These are phyloP conservation scores for Suillus discolor DNA, from an alignment of 768 basidiomycete genomes.

Conservation along the genomic window DNA sequence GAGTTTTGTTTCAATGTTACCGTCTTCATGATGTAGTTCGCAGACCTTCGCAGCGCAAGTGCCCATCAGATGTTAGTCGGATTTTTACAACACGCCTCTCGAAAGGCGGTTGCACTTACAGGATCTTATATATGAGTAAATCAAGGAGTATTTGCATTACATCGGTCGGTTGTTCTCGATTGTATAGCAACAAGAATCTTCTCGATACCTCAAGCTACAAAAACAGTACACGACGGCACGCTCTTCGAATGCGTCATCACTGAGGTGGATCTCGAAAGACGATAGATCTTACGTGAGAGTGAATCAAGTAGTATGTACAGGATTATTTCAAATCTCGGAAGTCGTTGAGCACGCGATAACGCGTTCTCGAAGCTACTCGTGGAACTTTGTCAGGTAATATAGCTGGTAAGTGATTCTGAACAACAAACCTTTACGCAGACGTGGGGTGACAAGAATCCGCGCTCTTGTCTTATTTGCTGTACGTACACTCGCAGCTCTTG, in stretches of 20 bases:
- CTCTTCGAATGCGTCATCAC: not conserved
- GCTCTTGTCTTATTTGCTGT: too few species aligned
- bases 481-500: too few species aligned
- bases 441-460: conserved; percentile 46
- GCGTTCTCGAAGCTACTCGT: conserved; percentile 12
- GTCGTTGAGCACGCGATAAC: not conserved
- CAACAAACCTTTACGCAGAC: conserved; percentile 42
- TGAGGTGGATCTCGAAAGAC: not conserved
- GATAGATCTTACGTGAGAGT: not conserved
- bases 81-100: not conserved
- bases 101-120: not conserved
- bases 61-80: not conserved
- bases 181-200: not conserved
- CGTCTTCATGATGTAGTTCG: not conserved
- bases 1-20: not conserved
- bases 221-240: not conserved
- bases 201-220: too few species aligned
- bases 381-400: not conserved
- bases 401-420: not conserved
- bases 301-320: not conserved
- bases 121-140: not conserved
- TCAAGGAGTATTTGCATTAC: not conserved
- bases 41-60: not conserved
- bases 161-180: too few species aligned
- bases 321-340: conserved; percentile 1